Conservation (phyloP, 805 yeast genomes). For the Myxozyma neglecta region DNA sequence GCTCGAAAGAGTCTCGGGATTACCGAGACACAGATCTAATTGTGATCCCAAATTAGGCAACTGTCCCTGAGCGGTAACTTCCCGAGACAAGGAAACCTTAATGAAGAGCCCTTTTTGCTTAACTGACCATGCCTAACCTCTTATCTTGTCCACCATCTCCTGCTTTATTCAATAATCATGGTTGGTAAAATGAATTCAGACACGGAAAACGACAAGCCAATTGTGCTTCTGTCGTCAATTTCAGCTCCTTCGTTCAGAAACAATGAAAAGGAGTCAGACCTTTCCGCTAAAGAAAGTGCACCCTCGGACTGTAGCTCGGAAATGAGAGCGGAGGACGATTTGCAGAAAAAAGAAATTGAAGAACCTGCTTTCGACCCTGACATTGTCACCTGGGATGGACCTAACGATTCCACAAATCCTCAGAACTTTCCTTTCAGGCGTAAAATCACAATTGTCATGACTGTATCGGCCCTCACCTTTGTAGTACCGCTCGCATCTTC, state of each 20-base stretch:
- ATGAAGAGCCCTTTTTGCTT: not conserved
- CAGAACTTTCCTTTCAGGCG: constrained; percentile 12
- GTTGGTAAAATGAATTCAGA: not conserved
- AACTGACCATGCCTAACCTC: not conserved
- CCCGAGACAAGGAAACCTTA: not conserved
- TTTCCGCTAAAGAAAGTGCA: not conserved
- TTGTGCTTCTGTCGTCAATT: not conserved
- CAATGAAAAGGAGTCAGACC: not conserved
- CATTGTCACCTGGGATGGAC: constrained; percentile 35
- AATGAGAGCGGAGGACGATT: not conserved
- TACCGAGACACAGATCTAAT: not conserved
- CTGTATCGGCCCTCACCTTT: constrained; percentile 15
- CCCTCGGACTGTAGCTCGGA: not conserved
- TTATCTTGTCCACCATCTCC: not conserved
- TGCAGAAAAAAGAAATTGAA: not conserved
- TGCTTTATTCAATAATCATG: not conserved
- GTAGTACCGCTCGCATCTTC: constrained; percentile 58
- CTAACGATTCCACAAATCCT: constrained; percentile 44
- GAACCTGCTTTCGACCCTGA: constrained; percentile 18
- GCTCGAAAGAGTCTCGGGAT: no score
- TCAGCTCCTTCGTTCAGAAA: no score
- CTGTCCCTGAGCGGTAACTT: not conserved
- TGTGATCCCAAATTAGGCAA: not conserved
- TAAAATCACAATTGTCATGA: constrained; percentile 5
- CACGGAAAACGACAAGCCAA: not conserved